Evolutionary conservation across 495 filamentous ascomycete species (phyloP), one percentile per base, ranked within the genome.

Genomic region (Tetracladium setigerum): DNA sequence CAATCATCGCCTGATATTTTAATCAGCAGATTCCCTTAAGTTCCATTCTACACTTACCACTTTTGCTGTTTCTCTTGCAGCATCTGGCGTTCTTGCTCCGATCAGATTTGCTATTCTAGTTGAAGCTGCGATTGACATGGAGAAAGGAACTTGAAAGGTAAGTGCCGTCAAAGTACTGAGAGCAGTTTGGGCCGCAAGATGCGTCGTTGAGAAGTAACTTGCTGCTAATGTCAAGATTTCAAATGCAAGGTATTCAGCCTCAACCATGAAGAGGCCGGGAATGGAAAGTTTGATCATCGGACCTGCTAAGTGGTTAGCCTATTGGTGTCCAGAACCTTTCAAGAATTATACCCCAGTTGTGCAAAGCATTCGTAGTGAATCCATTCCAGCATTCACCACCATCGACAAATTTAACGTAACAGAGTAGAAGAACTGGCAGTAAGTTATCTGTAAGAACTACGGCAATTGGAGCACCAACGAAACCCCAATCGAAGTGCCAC

Each of bases 381-480:
- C 90, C 90, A 50, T 84, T 83, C 90, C 90, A 96, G 66, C 90
- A 89, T 48, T 89, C 76, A 34, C 72, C 81, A 1, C 90, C 90
- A 17, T 75, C 68, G 38, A 95, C 60, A 53, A 89, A 89, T 10
- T 78, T 67, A 15, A 89, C 73, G 59, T 95, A 95, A 22, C 83
- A 60, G 41, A 89, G 76, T 7, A 95, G 71, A 19, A 84, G 63
- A 12, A 90, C 42, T 0, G 89, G 86, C 54, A 95, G 77, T n/a
- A 94, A 71, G 56, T 71, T 87, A 55, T 95, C 83, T 0, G 84
- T 89, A 35, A 94, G 77, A 17, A 77, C 80, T 18, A 95, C 86
- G 3, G 90, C 87, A 40, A 87, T 83, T 0, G 90, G 89, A 2
- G 89, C 88, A 33, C 89, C 89, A 40, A 85, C 61, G 56, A 91